Evolutionary conservation across 305 asterid species (phyloP), one percentile per base, ranked within the genome.

Genomic region (Monarda citriodora): DNA sequence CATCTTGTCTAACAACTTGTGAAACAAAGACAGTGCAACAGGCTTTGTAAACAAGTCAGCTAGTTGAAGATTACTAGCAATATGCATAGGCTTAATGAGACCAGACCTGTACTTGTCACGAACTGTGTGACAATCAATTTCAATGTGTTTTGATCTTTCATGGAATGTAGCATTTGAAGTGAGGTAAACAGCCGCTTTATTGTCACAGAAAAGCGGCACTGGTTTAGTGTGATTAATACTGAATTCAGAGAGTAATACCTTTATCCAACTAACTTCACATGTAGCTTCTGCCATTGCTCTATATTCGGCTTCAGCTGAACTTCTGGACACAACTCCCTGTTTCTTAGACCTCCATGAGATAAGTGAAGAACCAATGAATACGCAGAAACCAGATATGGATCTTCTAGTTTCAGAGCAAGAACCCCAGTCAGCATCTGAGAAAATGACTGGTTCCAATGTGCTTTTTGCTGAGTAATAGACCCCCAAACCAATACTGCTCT

Each of bases 161-260:
- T 40, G 46, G 7, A 40, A 40, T 1, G 16, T 13, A 2, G 46
- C 4, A 5, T 40, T 40, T 0, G 46, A 40, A 3, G n/a, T 12
- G 3, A 40, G 10, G 7, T 40, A 13, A 5, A 40, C 45, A 12
- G 17, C 7, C 6, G 46, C 46, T 17, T 14, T 40, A 6, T 5
- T 40, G 7, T 40, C 46, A 40, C 17, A 40, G 17, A 12, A 40
- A 0, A 40, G 16, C 2, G 46, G 46, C 4, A 40, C 17, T 0
- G 7, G 7, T 7, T 3, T 13, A 5, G 0, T 12, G 3, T n/a
- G n/a, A n/a, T n/a, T n/a, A 0, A 14, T 3, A 0, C 46, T 7
- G 4, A 40, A 40, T 1, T 40, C 46, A 12, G 6, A 40, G 7
- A 12, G 6, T 5, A 12, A 2, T n/a, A n/a, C n/a, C n/a, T n/a